Conservation (phyloP, 495 filamentous ascomycete genomes). For the Parmelia sp. region DNA sequence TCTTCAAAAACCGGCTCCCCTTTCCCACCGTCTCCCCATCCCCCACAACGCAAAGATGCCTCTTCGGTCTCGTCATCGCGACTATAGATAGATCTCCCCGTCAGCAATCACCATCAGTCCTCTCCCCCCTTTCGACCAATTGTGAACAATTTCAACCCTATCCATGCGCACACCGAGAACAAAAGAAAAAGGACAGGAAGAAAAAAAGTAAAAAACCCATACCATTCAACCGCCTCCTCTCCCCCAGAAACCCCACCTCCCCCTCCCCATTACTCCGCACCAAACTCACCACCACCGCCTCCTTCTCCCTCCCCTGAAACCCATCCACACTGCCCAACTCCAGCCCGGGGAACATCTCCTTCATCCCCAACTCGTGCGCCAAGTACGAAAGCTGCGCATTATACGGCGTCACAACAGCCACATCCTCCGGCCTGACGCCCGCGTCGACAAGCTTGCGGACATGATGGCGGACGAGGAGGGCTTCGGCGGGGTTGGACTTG, state of each 20-base stretch:
- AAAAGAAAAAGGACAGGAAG: neutral
- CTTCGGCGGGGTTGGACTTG: constrained; percentile 91
- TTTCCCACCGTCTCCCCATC: constrained; percentile 87
- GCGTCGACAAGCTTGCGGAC: constrained; percentile 67
- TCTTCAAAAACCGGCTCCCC: constrained; percentile 72
- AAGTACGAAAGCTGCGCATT: constrained; percentile 85
- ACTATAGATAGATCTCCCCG: too few species aligned
- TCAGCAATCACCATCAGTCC: too few species aligned
- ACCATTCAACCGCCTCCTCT: constrained; percentile 88
- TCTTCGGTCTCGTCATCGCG: constrained; percentile 89
- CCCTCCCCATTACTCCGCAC: constrained; percentile 81
- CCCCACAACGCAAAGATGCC: constrained; percentile 84
- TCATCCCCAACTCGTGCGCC: constrained; percentile 52
- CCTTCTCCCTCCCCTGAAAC: constrained; percentile 96
- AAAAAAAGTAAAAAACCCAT: neutral
- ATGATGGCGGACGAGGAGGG: constrained; percentile 68
- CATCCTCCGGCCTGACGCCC: constrained; percentile 70
- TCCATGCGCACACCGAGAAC: too few species aligned
- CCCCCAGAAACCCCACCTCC: constrained; percentile 91
- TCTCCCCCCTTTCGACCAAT: too few species aligned
- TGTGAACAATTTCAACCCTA: too few species aligned
- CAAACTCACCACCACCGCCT: constrained; percentile 83
- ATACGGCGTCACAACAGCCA: constrained; percentile 93
- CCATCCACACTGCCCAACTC: constrained; percentile 94
- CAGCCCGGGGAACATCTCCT: constrained; percentile 72